These are phyloP conservation scores for Chlamydomonas asymmetrica DNA, from an alignment of 139 green algal species.

Conservation along the genomic window DNA sequence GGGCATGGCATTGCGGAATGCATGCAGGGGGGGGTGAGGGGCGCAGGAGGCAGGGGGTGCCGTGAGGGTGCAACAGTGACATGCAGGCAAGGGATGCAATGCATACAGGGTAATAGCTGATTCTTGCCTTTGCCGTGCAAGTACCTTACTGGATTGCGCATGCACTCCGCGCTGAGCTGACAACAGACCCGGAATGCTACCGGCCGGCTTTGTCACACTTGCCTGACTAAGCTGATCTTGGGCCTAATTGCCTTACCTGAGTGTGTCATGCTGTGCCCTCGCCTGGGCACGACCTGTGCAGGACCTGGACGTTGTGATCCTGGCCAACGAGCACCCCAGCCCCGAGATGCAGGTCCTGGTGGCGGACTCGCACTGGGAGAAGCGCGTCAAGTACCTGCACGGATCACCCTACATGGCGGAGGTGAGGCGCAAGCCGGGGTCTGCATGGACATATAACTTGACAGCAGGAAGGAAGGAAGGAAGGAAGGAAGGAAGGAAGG, in stretches of 20 bases:
- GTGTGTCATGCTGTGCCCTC: too few species aligned
- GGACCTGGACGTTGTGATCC: conserved; percentile 27
- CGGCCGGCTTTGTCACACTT: too few species aligned
- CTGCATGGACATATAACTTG: too few species aligned
- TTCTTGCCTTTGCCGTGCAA: not conserved
- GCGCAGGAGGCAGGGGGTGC: not conserved
- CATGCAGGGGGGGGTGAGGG: not conserved
- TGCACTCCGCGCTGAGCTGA: not conserved
- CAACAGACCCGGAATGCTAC: not conserved
- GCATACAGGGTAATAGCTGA: not conserved
- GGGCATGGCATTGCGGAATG: not conserved
- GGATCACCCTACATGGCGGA: conserved; percentile 19
- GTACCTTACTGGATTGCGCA: not conserved
- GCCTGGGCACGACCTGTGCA: too few species aligned
- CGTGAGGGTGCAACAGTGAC: not conserved
- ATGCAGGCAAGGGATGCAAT: not conserved
- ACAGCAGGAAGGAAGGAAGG: too few species aligned
- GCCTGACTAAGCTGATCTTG: too few species aligned
- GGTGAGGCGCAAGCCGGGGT: conserved; percentile 5
- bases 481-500: too few species aligned
- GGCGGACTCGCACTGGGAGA: conserved; percentile 7
- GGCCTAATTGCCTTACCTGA: too few species aligned
- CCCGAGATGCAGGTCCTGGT: conserved; percentile 12
- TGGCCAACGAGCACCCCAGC: not conserved
- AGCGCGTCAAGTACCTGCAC: conserved; percentile 30